Base-by-base conservation (phyloP, 352 stramenopile species). In the Phytopythium aichiense region DNA sequence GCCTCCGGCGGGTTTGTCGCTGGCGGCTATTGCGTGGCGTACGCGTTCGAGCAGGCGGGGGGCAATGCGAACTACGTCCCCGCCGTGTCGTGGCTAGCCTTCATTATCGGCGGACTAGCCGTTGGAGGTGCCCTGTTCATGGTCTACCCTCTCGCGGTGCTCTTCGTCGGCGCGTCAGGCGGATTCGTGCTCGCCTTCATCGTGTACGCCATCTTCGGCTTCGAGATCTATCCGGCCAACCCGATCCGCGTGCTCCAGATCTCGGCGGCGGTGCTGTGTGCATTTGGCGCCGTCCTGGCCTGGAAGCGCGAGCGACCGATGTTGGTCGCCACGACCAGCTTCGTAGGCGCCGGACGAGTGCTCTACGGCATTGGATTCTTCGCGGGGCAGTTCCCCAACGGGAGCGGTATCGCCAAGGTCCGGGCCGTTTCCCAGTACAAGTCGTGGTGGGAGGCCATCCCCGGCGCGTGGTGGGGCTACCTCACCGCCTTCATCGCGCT, bases 351-450 rank as follows among this genome's bases (percentile, higher is more conserved):
- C 0, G 66, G 65, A 20, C 58, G 84, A 18, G 37, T 74, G 9
- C 71, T 84, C 1, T 86, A 74, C 76, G 81, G 81, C 11, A 35
- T 87, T 6, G 81, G 81, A 38, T 88, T 85, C 68, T 90, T 88
- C 52, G 72, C 69, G 16, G 76, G 81, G 28, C 64, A 83, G 49
- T 90, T 79, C 54, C 76, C 81, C 42, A 76, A 72, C 37, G 63
- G 69, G 9, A 77, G 56, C 58, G 77, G 86, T 63, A 67, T 88
- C 48, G 75, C 72, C 55, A n/a, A 58, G 51, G 79, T 84, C 30
- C 65, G 62, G 7, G 57, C 54, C 13, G 42, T 66, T 30, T 77
- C 79, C 54, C 67, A 68, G 25, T 56, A 71, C 50, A 9, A 31
- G 33, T 51, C 64, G 46, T 83, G 69, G 71, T 66, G 79, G 25